Conservation (phyloP, 306 rosid genomes). For the Morella rubra region DNA sequence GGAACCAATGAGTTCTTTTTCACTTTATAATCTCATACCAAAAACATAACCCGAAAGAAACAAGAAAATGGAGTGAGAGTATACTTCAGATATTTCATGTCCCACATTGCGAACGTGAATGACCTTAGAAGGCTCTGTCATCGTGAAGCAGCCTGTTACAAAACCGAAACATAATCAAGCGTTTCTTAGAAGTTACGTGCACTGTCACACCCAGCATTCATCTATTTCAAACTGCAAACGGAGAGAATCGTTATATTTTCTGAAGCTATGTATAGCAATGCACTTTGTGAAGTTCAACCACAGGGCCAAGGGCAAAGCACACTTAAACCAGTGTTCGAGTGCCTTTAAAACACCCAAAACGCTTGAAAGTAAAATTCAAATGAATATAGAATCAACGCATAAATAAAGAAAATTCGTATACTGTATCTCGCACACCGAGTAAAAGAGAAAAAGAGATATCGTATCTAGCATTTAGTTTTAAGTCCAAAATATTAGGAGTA, state of each 20-base stretch:
- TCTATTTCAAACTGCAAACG: background rate
- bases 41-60: background rate
- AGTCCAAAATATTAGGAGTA: background rate
- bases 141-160: slow-evolving; percentile 49
- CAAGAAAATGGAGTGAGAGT: slow-evolving; percentile 4
- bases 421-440: no score
- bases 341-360: background rate
- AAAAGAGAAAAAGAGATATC: no score
- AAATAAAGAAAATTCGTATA: background rate
- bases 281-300: background rate
- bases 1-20: background rate
- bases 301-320: background rate
- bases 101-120: slow-evolving; percentile 97
- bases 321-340: background rate
- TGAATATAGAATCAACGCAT: background rate
- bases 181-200: background rate
- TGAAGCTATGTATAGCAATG: background rate
- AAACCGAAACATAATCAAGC: slow-evolving; percentile 17
- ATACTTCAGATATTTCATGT: slow-evolving; percentile 89
- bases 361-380: background rate
- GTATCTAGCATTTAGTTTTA: background rate
- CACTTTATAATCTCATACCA: background rate
- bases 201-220: background rate
- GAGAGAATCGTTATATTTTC: background rate
- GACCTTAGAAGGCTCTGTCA: slow-evolving; percentile 97